A percentile compares a stretch with the other conserved stretches of the same genome.
Conservation (phyloP, 2,329 filamentous ascomycete species). For the Aspergillus spinulosporus region DNA sequence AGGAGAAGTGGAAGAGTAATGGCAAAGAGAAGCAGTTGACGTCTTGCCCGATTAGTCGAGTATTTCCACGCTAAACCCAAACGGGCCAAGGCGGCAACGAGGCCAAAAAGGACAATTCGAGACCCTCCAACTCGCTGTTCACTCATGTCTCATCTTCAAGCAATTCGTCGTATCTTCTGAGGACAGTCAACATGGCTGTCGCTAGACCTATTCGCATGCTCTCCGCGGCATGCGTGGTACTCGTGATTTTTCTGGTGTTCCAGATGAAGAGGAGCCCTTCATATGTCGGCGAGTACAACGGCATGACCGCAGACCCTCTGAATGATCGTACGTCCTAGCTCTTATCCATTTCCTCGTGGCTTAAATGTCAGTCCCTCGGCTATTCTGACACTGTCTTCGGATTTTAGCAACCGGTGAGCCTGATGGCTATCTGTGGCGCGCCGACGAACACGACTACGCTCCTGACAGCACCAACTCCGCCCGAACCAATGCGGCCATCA, state of each 20-base stretch:
- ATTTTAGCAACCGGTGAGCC: conserved; percentile 76
- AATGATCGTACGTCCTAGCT: conserved; percentile 68
- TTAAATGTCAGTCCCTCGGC: no score
- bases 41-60: conserved; percentile 16
- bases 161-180: conserved; percentile 21
- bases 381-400: conserved; percentile 19
- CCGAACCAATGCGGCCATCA: conserved; percentile 88
- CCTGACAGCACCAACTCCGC: conserved; percentile 72
- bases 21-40: conserved; percentile 5
- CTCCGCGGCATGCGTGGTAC: conserved; percentile 66
- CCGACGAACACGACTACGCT: conserved; percentile 73
- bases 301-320: conserved; percentile 78
- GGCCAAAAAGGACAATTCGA: conserved; percentile 9
- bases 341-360: not conserved
- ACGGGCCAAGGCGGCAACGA: conserved; percentile 25
- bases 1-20: not conserved
- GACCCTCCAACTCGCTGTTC: not conserved
- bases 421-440: conserved; percentile 70
- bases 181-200: conserved; percentile 66
- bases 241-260: conserved; percentile 78
- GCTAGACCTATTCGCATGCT: conserved; percentile 81
- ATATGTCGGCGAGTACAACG: conserved; percentile 45
- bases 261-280: conserved; percentile 62
- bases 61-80: conserved; percentile 28
- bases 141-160: not conserved